Evolutionary conservation across 306 rosid species (phyloP).

Genomic region (Pachyrhizus erosus): DNA sequence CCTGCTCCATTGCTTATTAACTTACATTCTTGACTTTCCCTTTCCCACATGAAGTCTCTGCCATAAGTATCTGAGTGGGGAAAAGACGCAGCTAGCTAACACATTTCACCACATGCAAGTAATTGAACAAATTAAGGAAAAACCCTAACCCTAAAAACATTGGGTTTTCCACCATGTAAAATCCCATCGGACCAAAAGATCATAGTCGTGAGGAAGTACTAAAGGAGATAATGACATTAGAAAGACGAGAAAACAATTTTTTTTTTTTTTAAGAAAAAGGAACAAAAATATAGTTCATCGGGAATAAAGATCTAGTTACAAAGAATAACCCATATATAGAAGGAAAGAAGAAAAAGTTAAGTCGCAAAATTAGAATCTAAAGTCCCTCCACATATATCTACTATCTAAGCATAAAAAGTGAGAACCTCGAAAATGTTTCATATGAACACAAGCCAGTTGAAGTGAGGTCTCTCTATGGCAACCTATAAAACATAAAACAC

Average conservation of each 20-base stretch:
- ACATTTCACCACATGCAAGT: constrained; percentile 36
- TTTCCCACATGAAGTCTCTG: constrained; percentile 45
- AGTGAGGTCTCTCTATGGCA: constrained; percentile 9
- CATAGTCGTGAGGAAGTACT: neutral
- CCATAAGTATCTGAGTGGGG: constrained; percentile 34
- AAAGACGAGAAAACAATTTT: neutral
- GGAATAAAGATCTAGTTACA: constrained; percentile 45
- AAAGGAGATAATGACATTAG: neutral
- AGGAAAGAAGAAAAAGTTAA: constrained; percentile 13
- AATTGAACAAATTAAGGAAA: constrained; percentile 8
- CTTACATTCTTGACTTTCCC: constrained; percentile 43
- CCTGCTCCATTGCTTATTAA: constrained; percentile 7
- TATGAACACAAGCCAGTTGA: constrained; percentile 10
- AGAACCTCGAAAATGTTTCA: constrained; percentile 26
- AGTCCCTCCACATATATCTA: neutral
- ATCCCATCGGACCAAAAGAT: neutral
- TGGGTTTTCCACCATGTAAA: constrained; percentile 16
- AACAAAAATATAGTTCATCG: constrained; percentile 16
- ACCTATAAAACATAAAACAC: constrained; percentile 14
- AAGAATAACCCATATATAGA: constrained; percentile 35
- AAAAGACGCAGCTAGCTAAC: constrained; percentile 16
- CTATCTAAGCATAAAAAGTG: constrained; percentile 6
- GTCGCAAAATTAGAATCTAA: constrained; percentile 37
- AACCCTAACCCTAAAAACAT: constrained; percentile 58
- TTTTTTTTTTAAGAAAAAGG: neutral